Evolutionary conservation across 352 stramenopile species (phyloP).

Genomic region (Thraustotheca clavata): DNA sequence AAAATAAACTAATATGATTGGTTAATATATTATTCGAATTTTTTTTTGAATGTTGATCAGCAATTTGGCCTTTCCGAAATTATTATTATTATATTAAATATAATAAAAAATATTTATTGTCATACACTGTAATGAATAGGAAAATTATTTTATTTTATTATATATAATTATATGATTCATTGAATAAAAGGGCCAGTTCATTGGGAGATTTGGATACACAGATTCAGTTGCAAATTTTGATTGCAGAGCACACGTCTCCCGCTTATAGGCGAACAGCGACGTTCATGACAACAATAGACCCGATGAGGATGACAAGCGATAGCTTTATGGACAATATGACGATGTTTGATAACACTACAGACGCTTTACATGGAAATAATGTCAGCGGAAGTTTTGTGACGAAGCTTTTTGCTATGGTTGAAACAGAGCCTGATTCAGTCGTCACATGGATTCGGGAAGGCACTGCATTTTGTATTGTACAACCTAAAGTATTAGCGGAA

Average conservation of each 20-base stretch:
- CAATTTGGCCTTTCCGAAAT: too few species aligned
- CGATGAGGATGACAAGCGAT: background rate
- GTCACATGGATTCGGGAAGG: slow-evolving; percentile 79
- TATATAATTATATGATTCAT: background rate
- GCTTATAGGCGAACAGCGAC: background rate
- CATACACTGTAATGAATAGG: too few species aligned
- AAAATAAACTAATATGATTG: background rate
- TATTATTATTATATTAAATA: too few species aligned
- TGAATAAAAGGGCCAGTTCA: slow-evolving; percentile 8
- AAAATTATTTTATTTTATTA: too few species aligned
- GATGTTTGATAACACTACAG: background rate
- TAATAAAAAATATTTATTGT: too few species aligned
- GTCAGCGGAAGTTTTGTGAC: slow-evolving; percentile 63
- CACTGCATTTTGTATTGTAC: slow-evolving; percentile 87
- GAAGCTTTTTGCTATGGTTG: slow-evolving; percentile 81
- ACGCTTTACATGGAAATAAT: background rate
- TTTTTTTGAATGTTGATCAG: too few species aligned
- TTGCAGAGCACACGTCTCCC: background rate
- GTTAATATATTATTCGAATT: slow-evolving; percentile 8
- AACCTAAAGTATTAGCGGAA: slow-evolving; percentile 81
- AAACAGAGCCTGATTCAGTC: slow-evolving; percentile 67
- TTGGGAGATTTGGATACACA: slow-evolving; percentile 1
- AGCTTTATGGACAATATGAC: background rate
- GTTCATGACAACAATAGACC: slow-evolving; percentile 9
- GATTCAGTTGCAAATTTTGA: slow-evolving; percentile 9